phyloP scores from a whole-genome alignment of 305 asterid genomes.

The Fraxinus albicans region DNA sequence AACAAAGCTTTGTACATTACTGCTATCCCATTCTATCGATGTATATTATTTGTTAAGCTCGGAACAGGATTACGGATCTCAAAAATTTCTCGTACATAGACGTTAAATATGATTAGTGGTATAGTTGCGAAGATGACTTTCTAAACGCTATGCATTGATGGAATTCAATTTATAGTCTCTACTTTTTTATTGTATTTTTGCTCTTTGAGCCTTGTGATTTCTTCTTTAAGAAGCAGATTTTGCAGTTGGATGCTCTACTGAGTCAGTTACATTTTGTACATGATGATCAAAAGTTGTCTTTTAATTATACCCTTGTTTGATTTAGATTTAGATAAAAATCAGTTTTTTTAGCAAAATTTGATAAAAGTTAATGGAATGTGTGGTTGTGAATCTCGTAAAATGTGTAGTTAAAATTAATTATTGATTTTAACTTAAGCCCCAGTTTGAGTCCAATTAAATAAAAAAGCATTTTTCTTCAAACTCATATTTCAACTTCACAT shows the following conservation, averaged over 20 bases:
- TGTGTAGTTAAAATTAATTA: neutral
- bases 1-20: neutral
- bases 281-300: neutral
- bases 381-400: neutral
- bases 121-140: neutral
- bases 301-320: neutral
- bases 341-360: neutral
- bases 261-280: neutral
- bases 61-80: neutral
- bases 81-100: neutral
- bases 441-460: too few species aligned
- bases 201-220: neutral
- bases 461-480: too few species aligned
- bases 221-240: neutral
- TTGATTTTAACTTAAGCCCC: too few species aligned
- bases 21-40: neutral
- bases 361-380: neutral
- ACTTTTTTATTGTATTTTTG: too few species aligned
- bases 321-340: neutral
- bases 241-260: neutral
- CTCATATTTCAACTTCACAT: too few species aligned
- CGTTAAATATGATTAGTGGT: neutral
- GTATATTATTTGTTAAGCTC: neutral
- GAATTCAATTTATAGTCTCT: neutral
- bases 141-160: neutral